Evolutionary conservation across 2,329 filamentous ascomycete species (phyloP).

Genomic region (Gliomastix tumulicola): DNA sequence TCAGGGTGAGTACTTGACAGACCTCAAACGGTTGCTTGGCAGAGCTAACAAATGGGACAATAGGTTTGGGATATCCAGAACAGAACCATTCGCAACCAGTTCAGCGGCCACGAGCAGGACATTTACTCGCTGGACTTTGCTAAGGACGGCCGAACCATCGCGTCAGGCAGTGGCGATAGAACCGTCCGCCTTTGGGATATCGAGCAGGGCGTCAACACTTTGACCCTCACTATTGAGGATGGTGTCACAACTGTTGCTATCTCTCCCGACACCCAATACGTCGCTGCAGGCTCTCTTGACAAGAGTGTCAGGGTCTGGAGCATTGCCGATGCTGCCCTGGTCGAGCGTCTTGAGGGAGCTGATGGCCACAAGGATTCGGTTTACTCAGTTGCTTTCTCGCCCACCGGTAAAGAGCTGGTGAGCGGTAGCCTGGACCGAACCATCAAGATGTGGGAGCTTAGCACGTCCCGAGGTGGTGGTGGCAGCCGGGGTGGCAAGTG

Average conservation of each 20-base stretch:
- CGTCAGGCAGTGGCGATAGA: conserved; percentile 89
- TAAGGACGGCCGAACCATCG: conserved; percentile 86
- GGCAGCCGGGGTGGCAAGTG: conserved; percentile 67
- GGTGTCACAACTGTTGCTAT: conserved; percentile 97
- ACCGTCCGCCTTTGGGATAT: conserved; percentile 97
- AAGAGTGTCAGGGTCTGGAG: conserved; percentile 99
- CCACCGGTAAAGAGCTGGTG: conserved; percentile 86
- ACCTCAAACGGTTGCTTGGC: background rate
- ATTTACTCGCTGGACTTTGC: conserved; percentile 97
- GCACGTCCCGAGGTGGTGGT: conserved; percentile 60
- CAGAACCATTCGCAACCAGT: conserved; percentile 82
- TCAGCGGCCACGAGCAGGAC: conserved; percentile 96
- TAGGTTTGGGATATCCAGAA: conserved; percentile 91
- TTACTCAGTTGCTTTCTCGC: conserved; percentile 93
- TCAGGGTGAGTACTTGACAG: conserved; percentile 58
- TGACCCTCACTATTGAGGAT: conserved; percentile 89
- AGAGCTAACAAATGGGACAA: conserved; percentile 3
- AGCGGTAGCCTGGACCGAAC: conserved; percentile 95
- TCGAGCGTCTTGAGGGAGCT: conserved; percentile 86
- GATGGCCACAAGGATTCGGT: conserved; percentile 96
- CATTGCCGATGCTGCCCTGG: conserved; percentile 73
- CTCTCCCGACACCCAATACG: conserved; percentile 88
- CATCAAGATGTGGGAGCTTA: conserved; percentile 98
- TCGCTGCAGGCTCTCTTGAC: conserved; percentile 90
- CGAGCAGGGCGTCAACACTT: conserved; percentile 71